Evolutionary conservation across 1,284 basidiomycete species (phyloP), one percentile per base, ranked within the genome.

Genomic region (Tetrapyrgos nigripes): DNA sequence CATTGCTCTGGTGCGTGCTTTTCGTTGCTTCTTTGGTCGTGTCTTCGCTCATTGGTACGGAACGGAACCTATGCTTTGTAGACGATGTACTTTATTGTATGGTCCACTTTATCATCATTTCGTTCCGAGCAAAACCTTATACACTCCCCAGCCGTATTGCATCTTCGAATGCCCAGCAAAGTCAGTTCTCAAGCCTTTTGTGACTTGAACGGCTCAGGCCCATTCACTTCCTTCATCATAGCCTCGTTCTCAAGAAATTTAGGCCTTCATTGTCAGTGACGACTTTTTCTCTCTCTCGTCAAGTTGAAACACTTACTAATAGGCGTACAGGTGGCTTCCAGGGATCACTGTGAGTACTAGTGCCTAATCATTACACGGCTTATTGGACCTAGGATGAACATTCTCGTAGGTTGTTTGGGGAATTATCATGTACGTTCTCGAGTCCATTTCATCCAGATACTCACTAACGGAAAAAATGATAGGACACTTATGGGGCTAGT

Each of bases 21-120:
- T 19, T 26, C 45, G 4, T 13, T 23, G 19, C 47, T 50, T 21
- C 10, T 9, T 33, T 23, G 17, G 53, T 19, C 17, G 17, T 23
- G 3, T n/a, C n/a, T 4, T 47, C 40, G n/a, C n/a, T n/a, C n/a
- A n/a, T n/a, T n/a, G n/a, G n/a, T n/a, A n/a, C n/a, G n/a, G n/a
- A n/a, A 2, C 28, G 28, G 1, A 29, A 27, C 13, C 23, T 43
- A 10, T 56, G 19, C 6, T 31, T n/a, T n/a, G n/a, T n/a, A 90
- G 87, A 89, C 87, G 0, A 84, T 87, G 83, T 90, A 82, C 68
- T 89, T 88, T 68, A 82, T 90, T 46, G 88, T 89, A 67, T 52
- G 84, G n/a, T 10, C 52, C 10, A 46, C 8, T 13, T 44, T 26
- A 1, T 14, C 45, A 6, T 50, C 6, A 3, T 28, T 28, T 48